Conservation (phyloP, 2,329 filamentous ascomycete genomes). For the Apiospora aurea region DNA sequence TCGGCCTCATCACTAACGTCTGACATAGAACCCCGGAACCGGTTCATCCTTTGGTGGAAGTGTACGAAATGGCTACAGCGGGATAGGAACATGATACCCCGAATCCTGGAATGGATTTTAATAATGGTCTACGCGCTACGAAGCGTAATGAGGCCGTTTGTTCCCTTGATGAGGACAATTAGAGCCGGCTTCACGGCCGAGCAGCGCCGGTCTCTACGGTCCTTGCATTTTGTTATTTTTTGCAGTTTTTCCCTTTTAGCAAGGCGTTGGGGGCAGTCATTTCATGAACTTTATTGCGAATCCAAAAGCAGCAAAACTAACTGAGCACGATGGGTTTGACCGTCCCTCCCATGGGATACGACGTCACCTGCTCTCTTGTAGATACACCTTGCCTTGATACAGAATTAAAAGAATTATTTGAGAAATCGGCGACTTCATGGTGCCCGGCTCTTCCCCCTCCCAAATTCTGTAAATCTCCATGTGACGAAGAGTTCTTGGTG, state of each 20-base stretch:
- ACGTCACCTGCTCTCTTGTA: conserved; percentile 24
- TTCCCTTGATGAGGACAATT: background rate
- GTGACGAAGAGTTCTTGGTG: background rate
- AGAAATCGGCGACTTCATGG: background rate
- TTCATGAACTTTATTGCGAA: conserved; percentile 24
- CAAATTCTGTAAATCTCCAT: no score
- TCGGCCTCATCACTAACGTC: conserved; percentile 49
- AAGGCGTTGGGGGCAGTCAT: conserved; percentile 30
- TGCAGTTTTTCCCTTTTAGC: conserved; percentile 26
- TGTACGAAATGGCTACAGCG: conserved; percentile 60
- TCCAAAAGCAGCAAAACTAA: conserved; percentile 28
- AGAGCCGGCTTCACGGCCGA: conserved; percentile 19
- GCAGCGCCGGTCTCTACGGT: conserved; percentile 20
- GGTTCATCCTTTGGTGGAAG: conserved; percentile 51
- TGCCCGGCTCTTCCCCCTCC: no score
- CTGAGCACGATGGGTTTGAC: conserved; percentile 23
- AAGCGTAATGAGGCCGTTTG: conserved; percentile 18
- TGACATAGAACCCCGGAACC: conserved; percentile 54
- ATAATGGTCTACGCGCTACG: conserved; percentile 25
- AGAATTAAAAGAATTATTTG: conserved; percentile 25
- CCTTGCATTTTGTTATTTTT: conserved; percentile 26
- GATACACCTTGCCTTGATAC: conserved; percentile 27
- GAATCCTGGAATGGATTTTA: conserved; percentile 32
- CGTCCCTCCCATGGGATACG: conserved; percentile 8
- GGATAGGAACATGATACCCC: conserved; percentile 63